Base-by-base conservation (phyloP, 257 asterid species). In the Perilla frutescens region DNA sequence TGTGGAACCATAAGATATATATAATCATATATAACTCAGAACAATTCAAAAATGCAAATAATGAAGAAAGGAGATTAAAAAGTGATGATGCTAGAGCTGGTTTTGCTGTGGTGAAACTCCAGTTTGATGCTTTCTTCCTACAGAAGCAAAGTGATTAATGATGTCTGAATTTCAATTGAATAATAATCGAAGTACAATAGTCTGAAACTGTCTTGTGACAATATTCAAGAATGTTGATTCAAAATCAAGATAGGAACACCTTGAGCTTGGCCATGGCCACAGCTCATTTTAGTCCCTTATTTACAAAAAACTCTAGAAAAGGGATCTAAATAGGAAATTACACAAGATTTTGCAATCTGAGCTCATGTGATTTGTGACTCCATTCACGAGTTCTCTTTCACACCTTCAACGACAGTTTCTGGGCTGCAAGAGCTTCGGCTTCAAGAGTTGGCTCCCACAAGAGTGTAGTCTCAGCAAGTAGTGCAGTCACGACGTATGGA, bases 381-480 rank as follows among this genome's bases (percentile, higher is more conserved):
- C 56, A 53, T 62, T 66, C 50, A 36, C 13, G 57, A 56, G 9
- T 34, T 43, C 49, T 64, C n/a, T 36, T 68, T 80, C 80, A 88
- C 80, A 92, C 89, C 75, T 87, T 90, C 85, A 90, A 61, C 7
- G 97, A 80, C 43, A 90, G 59, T 80, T 87, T 92, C 80, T 88
- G 96, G 12, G 98, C 97, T 48, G 93, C 93, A 79, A 89, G 92
- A 61, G 96, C 97, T 81, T 91, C 96, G 5, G 97, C 88, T 85
- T 89, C 96, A 43, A 91, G 94, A 4, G 91, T 88, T 11, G 98
- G 97, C 83, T 89, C 90, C 99, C 99, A 94, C 68, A 94, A 81
- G 53, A 94, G 20, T 32, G 99, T 94, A 74, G 92, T 83, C 80
- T 91, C 99, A 66, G 99, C 97, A 54, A 91, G 97, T 77, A 94